These are phyloP conservation scores for Scleromitrula shiraiana DNA, from an alignment of 2,329 filamentous ascomycete species.

Conservation along the genomic window DNA sequence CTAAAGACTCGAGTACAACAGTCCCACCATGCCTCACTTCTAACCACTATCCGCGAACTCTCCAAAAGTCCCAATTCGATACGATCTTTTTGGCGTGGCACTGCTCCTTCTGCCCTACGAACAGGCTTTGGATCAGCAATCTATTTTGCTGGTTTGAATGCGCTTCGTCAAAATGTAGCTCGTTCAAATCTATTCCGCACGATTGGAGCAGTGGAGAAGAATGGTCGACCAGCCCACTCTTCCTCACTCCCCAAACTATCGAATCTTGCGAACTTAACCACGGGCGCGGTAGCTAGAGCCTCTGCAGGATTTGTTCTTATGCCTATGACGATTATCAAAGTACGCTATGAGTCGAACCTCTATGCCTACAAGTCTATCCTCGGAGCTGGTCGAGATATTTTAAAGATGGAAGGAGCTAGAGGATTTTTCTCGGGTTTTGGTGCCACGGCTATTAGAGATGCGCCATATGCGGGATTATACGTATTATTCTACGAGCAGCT, in stretches of 20 bases:
- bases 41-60: slow-evolving; percentile 61
- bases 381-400: slow-evolving; percentile 67
- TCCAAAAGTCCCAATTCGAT: slow-evolving; percentile 54
- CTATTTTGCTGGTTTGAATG: slow-evolving; percentile 86
- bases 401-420: slow-evolving; percentile 60
- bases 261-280: slow-evolving; percentile 75
- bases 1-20: slow-evolving; percentile 96
- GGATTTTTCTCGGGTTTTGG: slow-evolving; percentile 94
- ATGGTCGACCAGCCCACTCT: slow-evolving; percentile 36
- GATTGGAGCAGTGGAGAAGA: slow-evolving; percentile 23
- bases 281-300: slow-evolving; percentile 76
- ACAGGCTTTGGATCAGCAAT: slow-evolving; percentile 89
- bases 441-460: slow-evolving; percentile 85
- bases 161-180: slow-evolving; percentile 63
- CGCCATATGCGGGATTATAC: slow-evolving; percentile 93
- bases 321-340: slow-evolving; percentile 94
- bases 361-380: slow-evolving; percentile 76
- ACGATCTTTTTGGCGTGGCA: slow-evolving; percentile 81
- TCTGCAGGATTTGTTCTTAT: slow-evolving; percentile 87
- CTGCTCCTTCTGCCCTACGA: slow-evolving; percentile 82
- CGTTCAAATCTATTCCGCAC: slow-evolving; percentile 34
- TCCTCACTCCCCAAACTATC: slow-evolving; percentile 75
- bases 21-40: slow-evolving; percentile 62
- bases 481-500: slow-evolving; percentile 87
- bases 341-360: slow-evolving; percentile 83